Percentiles rank a stretch among this genome's conserved stretches.
Evolutionary conservation across 257 asterid genomes (phyloP).

Genomic region (Hygrophila difformis): DNA sequence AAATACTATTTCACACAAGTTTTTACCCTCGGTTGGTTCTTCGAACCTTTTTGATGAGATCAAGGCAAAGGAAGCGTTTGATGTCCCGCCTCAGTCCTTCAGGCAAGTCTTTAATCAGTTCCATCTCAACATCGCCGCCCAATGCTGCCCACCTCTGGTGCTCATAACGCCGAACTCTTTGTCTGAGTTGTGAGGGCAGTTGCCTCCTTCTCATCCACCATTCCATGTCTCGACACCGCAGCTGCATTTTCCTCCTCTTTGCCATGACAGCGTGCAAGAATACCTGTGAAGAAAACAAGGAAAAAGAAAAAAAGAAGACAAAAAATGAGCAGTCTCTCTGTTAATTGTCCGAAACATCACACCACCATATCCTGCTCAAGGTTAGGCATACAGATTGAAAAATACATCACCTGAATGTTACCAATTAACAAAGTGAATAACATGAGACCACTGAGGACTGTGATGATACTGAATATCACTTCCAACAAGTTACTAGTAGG

Average conservation of each 20-base stretch:
- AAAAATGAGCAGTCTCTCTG: too few species aligned
- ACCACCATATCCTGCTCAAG: not conserved
- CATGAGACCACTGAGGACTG: slow-evolving; percentile 79
- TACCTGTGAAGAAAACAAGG: too few species aligned
- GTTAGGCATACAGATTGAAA: too few species aligned
- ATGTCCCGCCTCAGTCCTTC: slow-evolving; percentile 94
- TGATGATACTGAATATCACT: slow-evolving; percentile 75
- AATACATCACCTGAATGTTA: slow-evolving; percentile 95
- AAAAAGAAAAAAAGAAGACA: too few species aligned
- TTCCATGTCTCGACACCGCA: too few species aligned
- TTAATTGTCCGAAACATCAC: too few species aligned
- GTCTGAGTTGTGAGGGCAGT: slow-evolving; percentile 65
- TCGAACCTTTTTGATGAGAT: slow-evolving; percentile 60
- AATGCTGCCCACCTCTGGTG: slow-evolving; percentile 61
- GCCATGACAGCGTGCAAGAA: slow-evolving; percentile 96
- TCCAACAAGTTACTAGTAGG: slow-evolving; percentile 93
- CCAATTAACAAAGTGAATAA: slow-evolving; percentile 85
- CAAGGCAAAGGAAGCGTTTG: slow-evolving; percentile 86
- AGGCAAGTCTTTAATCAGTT: slow-evolving; percentile 62
- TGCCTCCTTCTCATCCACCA: slow-evolving; percentile 88
- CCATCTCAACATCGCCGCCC: slow-evolving; percentile 92
- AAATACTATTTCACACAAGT: too few species aligned
- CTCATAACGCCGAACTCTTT: too few species aligned
- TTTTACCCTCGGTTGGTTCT: too few species aligned
- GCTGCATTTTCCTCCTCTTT: slow-evolving; percentile 75